These are phyloP conservation scores for Candida odintsovae DNA, from an alignment of 805 yeast species.

Conservation along the genomic window DNA sequence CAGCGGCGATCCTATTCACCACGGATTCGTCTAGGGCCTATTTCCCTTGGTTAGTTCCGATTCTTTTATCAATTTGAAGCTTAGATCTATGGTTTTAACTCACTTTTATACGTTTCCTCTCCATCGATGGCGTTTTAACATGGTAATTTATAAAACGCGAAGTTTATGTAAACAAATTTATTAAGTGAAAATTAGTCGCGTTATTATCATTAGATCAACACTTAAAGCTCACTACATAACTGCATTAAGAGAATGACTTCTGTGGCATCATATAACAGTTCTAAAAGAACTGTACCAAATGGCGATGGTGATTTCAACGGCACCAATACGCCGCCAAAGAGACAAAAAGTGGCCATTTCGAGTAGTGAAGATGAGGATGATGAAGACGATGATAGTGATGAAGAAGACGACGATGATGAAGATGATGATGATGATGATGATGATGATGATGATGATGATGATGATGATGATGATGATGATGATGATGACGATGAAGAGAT, in stretches of 20 bases:
- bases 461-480: slow-evolving; percentile 1
- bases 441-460: slow-evolving; percentile 1
- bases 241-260: background rate
- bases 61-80: background rate
- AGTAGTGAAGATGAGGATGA: background rate
- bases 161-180: too few species aligned
- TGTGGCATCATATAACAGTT: background rate
- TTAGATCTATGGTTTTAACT: slow-evolving; percentile 2
- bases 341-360: background rate
- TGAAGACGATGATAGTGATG: slow-evolving; percentile 5
- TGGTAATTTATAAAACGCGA: background rate
- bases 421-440: background rate
- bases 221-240: background rate
- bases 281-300: background rate
- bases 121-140: background rate
- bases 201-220: background rate
- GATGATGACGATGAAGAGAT: slow-evolving; percentile 6
- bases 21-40: slow-evolving; percentile 60
- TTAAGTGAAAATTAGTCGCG: too few species aligned
- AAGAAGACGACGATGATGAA: background rate
- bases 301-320: background rate
- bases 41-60: slow-evolving; percentile 2
- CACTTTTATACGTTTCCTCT: slow-evolving; percentile 4
- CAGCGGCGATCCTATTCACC: slow-evolving; percentile 92
- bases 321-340: background rate